phyloP scores from a whole-genome alignment of 345 rosid species.

The Pseudoturritis turrita region DNA sequence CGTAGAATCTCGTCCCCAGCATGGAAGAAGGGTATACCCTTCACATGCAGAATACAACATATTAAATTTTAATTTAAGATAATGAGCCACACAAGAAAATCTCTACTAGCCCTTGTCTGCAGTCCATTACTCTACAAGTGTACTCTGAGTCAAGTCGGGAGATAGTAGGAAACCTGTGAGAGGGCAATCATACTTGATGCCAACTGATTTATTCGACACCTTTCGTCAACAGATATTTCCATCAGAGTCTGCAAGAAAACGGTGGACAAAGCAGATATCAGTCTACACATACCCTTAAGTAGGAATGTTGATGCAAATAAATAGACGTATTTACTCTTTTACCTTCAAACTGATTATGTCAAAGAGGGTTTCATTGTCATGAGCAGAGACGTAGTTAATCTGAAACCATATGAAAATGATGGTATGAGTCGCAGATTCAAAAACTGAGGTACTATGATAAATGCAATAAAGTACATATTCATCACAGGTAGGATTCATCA shows the following conservation, averaged over 20 bases:
- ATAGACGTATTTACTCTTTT: slow-evolving; percentile 3
- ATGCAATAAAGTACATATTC: background rate
- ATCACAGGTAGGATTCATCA: background rate
- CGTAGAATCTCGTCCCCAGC: slow-evolving; percentile 92
- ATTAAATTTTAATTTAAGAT: background rate
- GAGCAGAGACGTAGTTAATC: slow-evolving; percentile 95
- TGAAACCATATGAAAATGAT: slow-evolving; percentile 27
- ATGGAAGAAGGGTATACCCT: slow-evolving; percentile 97
- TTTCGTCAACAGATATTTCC: slow-evolving; percentile 66
- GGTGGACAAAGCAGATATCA: slow-evolving; percentile 14
- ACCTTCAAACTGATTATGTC: slow-evolving; percentile 89
- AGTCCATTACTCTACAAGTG: slow-evolving; percentile 3
- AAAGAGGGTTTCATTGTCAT: slow-evolving; percentile 95
- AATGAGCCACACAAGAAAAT: background rate
- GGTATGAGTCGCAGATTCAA: background rate
- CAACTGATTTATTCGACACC: slow-evolving; percentile 87
- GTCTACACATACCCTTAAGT: background rate
- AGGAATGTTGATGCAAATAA: background rate
- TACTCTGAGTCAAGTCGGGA: background rate
- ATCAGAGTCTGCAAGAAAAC: slow-evolving; percentile 59
- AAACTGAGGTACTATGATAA: too few species aligned
- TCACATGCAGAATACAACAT: slow-evolving; percentile 10
- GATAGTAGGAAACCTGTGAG: slow-evolving; percentile 57
- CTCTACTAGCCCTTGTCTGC: slow-evolving; percentile 1
- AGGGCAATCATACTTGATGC: slow-evolving; percentile 77